Percentiles rank a stretch among this genome's conserved stretches.
Conservation (phyloP, 2,329 filamentous ascomycete species). For the Neonectria neomacrospora region DNA sequence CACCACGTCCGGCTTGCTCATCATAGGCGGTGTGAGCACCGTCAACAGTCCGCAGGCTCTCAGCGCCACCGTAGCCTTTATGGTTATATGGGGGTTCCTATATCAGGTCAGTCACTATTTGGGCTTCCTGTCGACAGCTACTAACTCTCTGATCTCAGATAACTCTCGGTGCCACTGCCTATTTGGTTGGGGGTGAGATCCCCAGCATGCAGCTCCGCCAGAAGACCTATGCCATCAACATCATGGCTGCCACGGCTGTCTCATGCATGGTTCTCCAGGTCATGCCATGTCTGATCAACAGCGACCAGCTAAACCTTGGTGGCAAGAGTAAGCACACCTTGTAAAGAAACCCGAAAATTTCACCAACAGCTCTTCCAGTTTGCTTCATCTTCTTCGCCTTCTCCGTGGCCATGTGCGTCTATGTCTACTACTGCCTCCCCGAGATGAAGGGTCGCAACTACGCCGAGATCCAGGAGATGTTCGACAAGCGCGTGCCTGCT, state of each 20-base stretch:
- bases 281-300: conserved; percentile 45
- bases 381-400: conserved; percentile 48
- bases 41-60: conserved; percentile 35
- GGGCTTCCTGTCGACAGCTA: not conserved
- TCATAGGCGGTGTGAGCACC: conserved; percentile 47
- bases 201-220: conserved; percentile 44
- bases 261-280: conserved; percentile 46
- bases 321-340: conserved; percentile 39
- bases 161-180: conserved; percentile 45
- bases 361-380: conserved; percentile 19
- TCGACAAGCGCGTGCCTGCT: conserved; percentile 26
- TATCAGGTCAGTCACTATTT: conserved; percentile 35
- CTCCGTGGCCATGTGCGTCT: conserved; percentile 47
- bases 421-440: conserved; percentile 51
- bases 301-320: conserved; percentile 44
- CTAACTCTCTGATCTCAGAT: conserved; percentile 15
- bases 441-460: conserved; percentile 43
- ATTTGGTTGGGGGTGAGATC: conserved; percentile 46
- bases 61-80: conserved; percentile 42
- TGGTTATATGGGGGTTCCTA: conserved; percentile 44
- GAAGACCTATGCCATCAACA: conserved; percentile 49
- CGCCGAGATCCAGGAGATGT: conserved; percentile 32
- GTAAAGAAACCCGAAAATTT: rapidly evolving
- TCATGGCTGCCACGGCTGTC: conserved; percentile 45
- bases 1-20: conserved; percentile 43